phyloP scores from a whole-genome alignment of 2,329 filamentous ascomycete species.

The Colletotrichum lindemuthianum region DNA sequence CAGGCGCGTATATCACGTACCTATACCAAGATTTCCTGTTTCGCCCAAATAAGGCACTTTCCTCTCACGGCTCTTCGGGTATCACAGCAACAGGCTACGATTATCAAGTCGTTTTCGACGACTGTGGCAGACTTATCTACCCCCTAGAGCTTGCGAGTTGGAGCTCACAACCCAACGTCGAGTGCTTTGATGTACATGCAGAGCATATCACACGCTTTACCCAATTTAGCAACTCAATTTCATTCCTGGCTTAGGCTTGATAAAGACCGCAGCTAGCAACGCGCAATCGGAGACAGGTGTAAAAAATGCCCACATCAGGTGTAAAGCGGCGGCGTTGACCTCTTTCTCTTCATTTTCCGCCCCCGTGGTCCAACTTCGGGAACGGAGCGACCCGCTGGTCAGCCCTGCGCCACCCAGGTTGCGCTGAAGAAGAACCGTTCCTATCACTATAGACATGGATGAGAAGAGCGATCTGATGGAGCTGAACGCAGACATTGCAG shows the following conservation, averaged over 20 bases:
- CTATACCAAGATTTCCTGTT: too few relatives aligned
- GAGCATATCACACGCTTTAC: too few relatives aligned
- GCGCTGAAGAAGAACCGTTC: constrained; percentile 67
- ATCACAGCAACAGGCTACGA: too few relatives aligned
- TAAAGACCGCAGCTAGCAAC: constrained; percentile 14
- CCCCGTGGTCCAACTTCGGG: not conserved
- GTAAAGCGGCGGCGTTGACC: constrained; percentile 9
- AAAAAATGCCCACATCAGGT: constrained; percentile 28
- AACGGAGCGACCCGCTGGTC: constrained; percentile 7
- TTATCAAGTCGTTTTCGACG: too few relatives aligned
- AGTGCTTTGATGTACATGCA: too few relatives aligned
- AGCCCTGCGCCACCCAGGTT: constrained; percentile 5
- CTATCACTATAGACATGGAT: constrained; percentile 65
- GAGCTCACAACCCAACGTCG: too few relatives aligned
- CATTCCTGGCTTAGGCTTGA: constrained; percentile 23
- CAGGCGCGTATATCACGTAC: too few relatives aligned
- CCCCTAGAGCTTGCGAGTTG: too few relatives aligned
- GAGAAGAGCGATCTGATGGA: constrained; percentile 67
- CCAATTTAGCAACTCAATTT: too few relatives aligned
- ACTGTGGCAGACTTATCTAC: too few relatives aligned
- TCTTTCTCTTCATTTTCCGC: not conserved
- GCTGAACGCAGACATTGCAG: constrained; percentile 62
- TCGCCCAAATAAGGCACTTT: too few relatives aligned
- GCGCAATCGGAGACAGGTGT: constrained; percentile 5
- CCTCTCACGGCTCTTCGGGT: too few relatives aligned